Base-by-base conservation (phyloP, 169 alveolate species). In the Cryptosporidium bovis region DNA sequence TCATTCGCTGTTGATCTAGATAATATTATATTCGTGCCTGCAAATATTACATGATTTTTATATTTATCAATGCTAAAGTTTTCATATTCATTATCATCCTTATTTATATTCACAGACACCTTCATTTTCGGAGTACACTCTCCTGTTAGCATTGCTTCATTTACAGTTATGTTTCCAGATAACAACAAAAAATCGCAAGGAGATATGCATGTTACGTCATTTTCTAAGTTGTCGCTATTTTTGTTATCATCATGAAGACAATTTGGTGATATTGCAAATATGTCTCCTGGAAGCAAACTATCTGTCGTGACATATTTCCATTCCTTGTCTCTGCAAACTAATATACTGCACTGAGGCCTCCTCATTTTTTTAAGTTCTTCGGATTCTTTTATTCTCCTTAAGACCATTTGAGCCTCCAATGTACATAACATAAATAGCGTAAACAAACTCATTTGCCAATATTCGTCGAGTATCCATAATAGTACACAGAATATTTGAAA, bases 381-480 rank as follows among this genome's bases (percentile, higher is more conserved):
- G 44, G 91, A 92, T 40, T 93, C 97, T 29, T 90, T 56, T 58
- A 91, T 91, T 50, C 96, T 82, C 89, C 94, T 93, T 20, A 90
- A 71, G 44, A 91, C 93, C 94, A 91, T 77, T 84, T 94, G 96
- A 4, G 95, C 94, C 69, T 95, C 97, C 20, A 95, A 66, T 62
- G 93, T 58, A 53, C 96, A 92, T 29, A 97, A 92, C 92, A 97
- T 92, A 34, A 94, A 89, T 51, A 97, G 83, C 12, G 99, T 95
- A 71, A 97, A 90, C 64, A 97, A 65, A 13, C 98, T 94, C 84
- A 91, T 89, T 82, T 89, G 92, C 96, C 99, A 95, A 91, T 97
- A 97, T 83, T 97, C 99, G 90, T 98, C 99, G 65, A 97, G 90
- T 40, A 97, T 93, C 99, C 99, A 97, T 50, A 98, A 90, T 1